Evolutionary conservation across 2,329 filamentous ascomycete species (phyloP), one percentile per base, ranked within the genome.

Genomic region (Fusarium coicis): DNA sequence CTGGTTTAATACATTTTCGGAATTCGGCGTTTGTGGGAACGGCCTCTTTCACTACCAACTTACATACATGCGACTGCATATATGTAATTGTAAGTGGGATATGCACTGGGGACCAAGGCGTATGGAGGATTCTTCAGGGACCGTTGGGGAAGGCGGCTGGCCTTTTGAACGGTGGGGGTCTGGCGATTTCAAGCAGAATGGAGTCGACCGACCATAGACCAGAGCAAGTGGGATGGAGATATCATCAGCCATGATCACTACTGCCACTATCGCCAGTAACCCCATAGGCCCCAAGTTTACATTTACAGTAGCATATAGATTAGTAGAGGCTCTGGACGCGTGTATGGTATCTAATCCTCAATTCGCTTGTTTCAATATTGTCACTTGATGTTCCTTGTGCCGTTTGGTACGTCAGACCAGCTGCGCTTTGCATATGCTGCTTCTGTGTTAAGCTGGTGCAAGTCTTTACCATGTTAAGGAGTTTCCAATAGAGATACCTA

Each of bases 11-110:
- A 63, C 50, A 69, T 64, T 57, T 74, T 76, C 72, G 75, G 76
- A 73, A 78, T 73, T 78, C 67, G 76, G 76, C 69, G 76, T 78
- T 78, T 75, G 66, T 63, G 73, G 74, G 56, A 70, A 63, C 40
- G 43, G 59, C 49, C 23, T 32, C 49, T 54, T 46, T 37, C 53
- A 54, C 42, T 43, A 63, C 42, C 50, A 54, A 47, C 50, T 63
- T 72, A 54, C 56, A 60, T 47, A 52, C 39, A 59, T 68, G 63
- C 66, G 59, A 54, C 49, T 55, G 54, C 70, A 60, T 66, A 55
- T 57, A 66, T 59, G 75, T 56, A 66, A 61, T 50, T 68, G 72
- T 49, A 63, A 60, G 58, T 59, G 66, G 66, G 66, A 71, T 55
- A 77, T 68, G 74, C 66, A 73, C 65, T 50, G 68, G 57, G 67